phyloP scores from a whole-genome alignment of 192 early-diverging fungal genomes.

The Coemansia aciculifera region DNA sequence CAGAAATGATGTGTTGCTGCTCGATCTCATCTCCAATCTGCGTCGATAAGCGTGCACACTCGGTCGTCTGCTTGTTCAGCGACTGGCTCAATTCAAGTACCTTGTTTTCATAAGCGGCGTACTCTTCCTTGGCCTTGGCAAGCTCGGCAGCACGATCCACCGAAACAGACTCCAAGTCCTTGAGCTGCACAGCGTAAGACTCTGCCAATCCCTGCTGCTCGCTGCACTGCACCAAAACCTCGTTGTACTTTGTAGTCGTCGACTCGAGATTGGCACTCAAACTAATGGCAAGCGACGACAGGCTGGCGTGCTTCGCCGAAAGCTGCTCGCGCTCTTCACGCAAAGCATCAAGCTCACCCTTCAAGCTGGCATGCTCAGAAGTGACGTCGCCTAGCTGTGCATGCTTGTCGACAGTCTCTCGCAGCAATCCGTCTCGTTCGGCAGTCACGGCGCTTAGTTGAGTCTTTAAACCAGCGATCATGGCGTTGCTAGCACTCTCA shows the following conservation, averaged over 20 bases:
- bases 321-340: neutral
- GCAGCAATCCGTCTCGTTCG: slow-evolving; percentile 1
- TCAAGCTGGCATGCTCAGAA: neutral
- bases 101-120: neutral
- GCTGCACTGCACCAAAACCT: neutral
- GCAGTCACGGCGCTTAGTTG: neutral
- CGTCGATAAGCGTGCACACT: neutral
- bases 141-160: neutral
- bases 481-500: neutral
- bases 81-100: neutral
- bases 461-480: neutral
- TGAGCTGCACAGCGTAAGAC: neutral
- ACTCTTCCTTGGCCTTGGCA: neutral
- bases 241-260: neutral
- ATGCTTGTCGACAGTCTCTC: neutral
- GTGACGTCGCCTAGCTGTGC: neutral
- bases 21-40: neutral
- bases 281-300: neutral
- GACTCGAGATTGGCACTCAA: neutral
- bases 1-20: neutral
- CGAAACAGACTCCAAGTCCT: neutral
- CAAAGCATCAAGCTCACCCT: neutral
- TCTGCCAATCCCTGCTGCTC: neutral
- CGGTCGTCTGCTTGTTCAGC: neutral
- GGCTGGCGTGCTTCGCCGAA: neutral